Conservation (phyloP, 2,329 filamentous ascomycete species). For the Penicillium italicum region DNA sequence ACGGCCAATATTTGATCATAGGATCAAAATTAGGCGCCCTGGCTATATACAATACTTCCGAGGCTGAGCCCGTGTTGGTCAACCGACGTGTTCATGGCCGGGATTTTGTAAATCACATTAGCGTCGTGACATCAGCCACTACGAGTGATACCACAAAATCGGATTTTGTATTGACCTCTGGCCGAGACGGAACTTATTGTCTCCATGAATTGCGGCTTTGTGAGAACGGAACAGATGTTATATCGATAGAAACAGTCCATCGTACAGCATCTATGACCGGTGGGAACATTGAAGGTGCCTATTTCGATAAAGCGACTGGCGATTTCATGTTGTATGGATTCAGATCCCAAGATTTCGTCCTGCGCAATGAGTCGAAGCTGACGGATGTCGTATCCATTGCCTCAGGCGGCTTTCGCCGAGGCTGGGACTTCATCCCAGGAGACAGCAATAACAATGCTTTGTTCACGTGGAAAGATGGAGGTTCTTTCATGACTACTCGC, state of each 20-base stretch:
- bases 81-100: conserved; percentile 44
- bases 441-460: conserved; percentile 40
- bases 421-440: conserved; percentile 58
- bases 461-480: conserved; percentile 73
- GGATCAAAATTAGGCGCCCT: conserved; percentile 57
- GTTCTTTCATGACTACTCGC: conserved; percentile 48
- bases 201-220: conserved; percentile 50
- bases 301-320: conserved; percentile 47
- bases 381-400: conserved; percentile 68
- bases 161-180: conserved; percentile 62
- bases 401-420: conserved; percentile 80
- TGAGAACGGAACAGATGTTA: conserved; percentile 26
- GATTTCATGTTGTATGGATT: conserved; percentile 25
- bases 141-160: conserved; percentile 13
- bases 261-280: conserved; percentile 67
- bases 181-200: conserved; percentile 71
- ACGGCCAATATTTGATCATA: conserved; percentile 43
- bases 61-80: conserved; percentile 23
- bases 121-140: conserved; percentile 16
- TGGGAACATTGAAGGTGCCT: conserved; percentile 70
- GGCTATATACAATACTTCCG: conserved; percentile 43
- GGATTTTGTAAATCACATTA: conserved; percentile 68
- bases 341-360: conserved; percentile 60
- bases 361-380: conserved; percentile 72
- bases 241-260: conserved; percentile 56